These are phyloP conservation scores for Phanerochaete sordida DNA, from an alignment of 768 basidiomycete genomes.

Conservation along the genomic window DNA sequence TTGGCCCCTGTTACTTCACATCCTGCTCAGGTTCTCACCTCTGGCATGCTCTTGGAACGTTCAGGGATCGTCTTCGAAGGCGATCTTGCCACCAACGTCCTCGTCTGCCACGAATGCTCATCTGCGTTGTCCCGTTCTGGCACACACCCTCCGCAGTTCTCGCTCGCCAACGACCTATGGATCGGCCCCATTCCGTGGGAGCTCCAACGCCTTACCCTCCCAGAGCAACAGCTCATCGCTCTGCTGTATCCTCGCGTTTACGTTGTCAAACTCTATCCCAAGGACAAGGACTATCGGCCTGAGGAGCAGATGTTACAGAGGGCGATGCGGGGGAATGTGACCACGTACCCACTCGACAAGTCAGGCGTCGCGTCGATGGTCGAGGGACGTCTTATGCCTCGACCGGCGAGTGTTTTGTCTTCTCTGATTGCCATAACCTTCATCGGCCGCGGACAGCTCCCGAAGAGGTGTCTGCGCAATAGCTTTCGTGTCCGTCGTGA, in stretches of 20 bases:
- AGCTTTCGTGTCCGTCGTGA: constrained; percentile 32
- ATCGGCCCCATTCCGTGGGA: constrained; percentile 31
- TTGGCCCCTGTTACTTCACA: background rate
- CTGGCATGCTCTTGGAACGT: background rate
- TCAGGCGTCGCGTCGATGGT: constrained; percentile 30
- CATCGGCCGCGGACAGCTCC: constrained; percentile 27
- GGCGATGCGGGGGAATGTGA: constrained; percentile 35
- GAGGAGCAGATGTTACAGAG: constrained; percentile 3
- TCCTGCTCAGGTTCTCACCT: background rate
- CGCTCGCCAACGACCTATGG: constrained; percentile 37
- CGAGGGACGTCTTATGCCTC: constrained; percentile 32
- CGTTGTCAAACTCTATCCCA: constrained; percentile 35
- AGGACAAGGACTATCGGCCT: background rate
- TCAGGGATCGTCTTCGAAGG: background rate
- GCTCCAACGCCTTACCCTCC: constrained; percentile 28
- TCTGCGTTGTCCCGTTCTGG: background rate
- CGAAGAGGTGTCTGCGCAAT: constrained; percentile 24
- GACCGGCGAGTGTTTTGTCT: constrained; percentile 20
- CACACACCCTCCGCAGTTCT: background rate
- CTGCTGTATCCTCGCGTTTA: constrained; percentile 29
- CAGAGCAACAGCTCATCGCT: constrained; percentile 35
- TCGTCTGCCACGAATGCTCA: background rate
- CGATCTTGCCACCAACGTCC: background rate
- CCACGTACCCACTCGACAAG: constrained; percentile 26
- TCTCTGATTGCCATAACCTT: constrained; percentile 33